phyloP scores from a whole-genome alignment of 1,284 basidiomycete species.

The Paramarasmius palmivorus region DNA sequence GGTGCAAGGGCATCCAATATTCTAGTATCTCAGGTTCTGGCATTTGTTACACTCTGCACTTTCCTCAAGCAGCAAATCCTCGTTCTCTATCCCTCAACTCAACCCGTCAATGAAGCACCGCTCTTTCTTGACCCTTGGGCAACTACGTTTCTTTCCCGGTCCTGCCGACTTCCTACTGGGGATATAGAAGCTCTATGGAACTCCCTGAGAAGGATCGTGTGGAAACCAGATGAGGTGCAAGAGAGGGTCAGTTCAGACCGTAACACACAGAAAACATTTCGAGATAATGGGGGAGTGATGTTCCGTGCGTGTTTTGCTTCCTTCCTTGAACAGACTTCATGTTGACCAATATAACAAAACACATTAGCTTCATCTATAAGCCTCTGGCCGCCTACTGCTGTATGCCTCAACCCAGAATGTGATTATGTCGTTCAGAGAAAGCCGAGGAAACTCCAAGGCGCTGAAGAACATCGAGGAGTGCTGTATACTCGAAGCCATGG shows the following conservation, averaged over 20 bases:
- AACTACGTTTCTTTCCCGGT: neutral
- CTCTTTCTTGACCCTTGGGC: neutral
- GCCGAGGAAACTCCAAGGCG: neutral
- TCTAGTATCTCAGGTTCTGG: neutral
- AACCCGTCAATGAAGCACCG: neutral
- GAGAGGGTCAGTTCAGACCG: too few species aligned
- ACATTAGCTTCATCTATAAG: neutral
- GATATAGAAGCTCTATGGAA: neutral
- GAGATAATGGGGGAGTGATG: neutral
- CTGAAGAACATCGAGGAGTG: neutral
- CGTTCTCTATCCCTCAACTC: neutral
- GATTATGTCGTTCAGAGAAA: neutral
- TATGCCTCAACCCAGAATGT: neutral
- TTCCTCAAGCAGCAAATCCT: neutral
- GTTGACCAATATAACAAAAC: neutral
- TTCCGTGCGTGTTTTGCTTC: neutral
- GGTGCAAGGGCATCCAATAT: neutral
- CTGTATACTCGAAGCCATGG: neutral
- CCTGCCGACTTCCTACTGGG: neutral
- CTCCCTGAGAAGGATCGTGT: neutral
- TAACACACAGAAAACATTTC: neutral
- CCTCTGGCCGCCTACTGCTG: neutral
- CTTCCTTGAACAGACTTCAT: too few species aligned
- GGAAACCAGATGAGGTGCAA: too few species aligned
- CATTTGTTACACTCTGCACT: neutral